Evolutionary conservation across 2,329 filamentous ascomycete genomes (phyloP).

Genomic region (Penicillium sp.): DNA sequence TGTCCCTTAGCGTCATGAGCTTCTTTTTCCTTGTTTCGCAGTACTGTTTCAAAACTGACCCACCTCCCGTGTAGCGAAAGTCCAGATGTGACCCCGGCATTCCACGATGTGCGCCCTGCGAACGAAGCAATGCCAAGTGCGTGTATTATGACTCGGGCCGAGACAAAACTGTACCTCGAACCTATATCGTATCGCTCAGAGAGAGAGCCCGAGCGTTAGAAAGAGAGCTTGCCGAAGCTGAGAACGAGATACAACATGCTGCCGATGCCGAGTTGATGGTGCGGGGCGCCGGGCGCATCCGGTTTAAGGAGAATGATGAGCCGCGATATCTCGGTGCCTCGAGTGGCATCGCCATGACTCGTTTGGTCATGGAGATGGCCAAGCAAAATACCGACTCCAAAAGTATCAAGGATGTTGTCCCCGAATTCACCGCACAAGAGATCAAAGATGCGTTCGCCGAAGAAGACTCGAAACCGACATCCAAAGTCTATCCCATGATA

Average conservation of each 20-base stretch:
- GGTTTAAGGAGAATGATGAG: slow-evolving; percentile 75
- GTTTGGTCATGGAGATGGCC: slow-evolving; percentile 89
- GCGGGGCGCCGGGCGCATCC: slow-evolving; percentile 74
- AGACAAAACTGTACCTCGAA: slow-evolving; percentile 73
- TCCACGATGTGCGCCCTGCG: slow-evolving; percentile 83
- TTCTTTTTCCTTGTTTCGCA: neutral
- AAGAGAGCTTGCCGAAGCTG: slow-evolving; percentile 67
- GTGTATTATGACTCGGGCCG: slow-evolving; percentile 91
- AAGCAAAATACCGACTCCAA: slow-evolving; percentile 87
- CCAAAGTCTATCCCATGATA: slow-evolving; percentile 81
- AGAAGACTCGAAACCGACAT: slow-evolving; percentile 58
- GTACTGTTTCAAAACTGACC: slow-evolving; percentile 9
- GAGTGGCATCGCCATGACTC: slow-evolving; percentile 89
- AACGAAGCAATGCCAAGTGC: slow-evolving; percentile 80
- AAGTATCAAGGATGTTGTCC: slow-evolving; percentile 84
- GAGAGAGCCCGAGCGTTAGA: slow-evolving; percentile 76
- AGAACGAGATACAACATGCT: slow-evolving; percentile 63
- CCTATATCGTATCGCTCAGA: slow-evolving; percentile 86
- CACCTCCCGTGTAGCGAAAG: slow-evolving; percentile 59
- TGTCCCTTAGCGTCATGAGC: neutral
- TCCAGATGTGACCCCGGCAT: slow-evolving; percentile 90
- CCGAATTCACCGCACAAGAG: slow-evolving; percentile 59
- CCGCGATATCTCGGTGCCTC: slow-evolving; percentile 85
- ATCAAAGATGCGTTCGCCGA: slow-evolving; percentile 59
- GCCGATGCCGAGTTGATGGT: slow-evolving; percentile 75